These are phyloP conservation scores for Mrakia hoshinonis DNA, from an alignment of 768 basidiomycete species.

Conservation along the genomic window DNA sequence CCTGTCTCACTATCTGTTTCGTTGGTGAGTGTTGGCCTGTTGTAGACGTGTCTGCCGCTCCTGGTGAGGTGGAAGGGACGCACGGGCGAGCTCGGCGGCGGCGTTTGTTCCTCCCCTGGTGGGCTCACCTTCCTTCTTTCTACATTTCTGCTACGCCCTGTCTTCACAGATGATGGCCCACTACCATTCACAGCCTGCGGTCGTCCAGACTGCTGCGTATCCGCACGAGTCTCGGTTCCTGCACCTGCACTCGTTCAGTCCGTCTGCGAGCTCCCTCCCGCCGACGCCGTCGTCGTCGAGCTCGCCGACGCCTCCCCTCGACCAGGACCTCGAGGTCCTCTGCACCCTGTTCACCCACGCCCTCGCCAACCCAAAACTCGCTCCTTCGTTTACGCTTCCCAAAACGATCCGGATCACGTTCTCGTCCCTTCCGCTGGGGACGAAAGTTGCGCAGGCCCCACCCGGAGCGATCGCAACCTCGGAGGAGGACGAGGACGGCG, in stretches of 20 bases:
- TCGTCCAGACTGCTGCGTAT: background rate
- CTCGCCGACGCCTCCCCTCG: background rate
- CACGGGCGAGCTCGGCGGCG: no score
- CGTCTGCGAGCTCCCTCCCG: no score
- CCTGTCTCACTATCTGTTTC: no score
- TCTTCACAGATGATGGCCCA: no score
- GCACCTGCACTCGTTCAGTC: slow-evolving; percentile 24
- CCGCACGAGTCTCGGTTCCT: slow-evolving; percentile 18
- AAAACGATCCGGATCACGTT: slow-evolving; percentile 26
- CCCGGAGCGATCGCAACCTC: background rate
- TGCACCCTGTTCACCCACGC: slow-evolving; percentile 22
- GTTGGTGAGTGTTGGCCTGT: no score
- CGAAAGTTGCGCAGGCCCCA: slow-evolving; percentile 4
- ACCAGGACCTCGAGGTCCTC: slow-evolving; percentile 12
- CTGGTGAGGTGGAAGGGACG: no score
- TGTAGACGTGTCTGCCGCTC: no score
- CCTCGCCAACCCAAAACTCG: background rate
- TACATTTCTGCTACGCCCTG: no score
- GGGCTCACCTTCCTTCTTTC: no score
- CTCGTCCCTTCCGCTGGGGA: slow-evolving; percentile 4
- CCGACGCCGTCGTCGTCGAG: background rate
- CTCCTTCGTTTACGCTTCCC: background rate
- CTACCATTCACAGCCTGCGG: background rate
- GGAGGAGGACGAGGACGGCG: background rate
- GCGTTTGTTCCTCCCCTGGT: no score